Conservation (phyloP, 495 filamentous ascomycete genomes). For the Penicillium psychrofluorescens region DNA sequence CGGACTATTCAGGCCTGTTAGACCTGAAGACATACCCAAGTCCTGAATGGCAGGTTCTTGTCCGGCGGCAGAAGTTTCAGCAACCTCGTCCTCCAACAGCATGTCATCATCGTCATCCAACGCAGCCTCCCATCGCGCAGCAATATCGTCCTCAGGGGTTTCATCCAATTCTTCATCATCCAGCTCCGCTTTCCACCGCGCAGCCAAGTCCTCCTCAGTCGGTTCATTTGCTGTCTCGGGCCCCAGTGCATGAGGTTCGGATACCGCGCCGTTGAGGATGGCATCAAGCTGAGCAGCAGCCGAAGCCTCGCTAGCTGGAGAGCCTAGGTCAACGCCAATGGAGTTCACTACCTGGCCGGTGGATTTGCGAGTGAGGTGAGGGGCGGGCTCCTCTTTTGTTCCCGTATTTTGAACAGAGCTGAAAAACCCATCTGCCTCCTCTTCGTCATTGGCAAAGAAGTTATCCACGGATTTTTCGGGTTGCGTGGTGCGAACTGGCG, state of each 20-base stretch:
- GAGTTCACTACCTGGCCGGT: constrained; percentile 35
- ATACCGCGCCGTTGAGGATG: constrained; percentile 21
- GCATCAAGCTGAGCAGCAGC: constrained; percentile 26
- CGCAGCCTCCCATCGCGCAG: constrained; percentile 76
- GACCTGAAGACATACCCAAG: background rate
- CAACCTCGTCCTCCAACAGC: constrained; percentile 55
- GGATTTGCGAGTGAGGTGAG: constrained; percentile 35
- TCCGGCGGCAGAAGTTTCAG: constrained; percentile 20
- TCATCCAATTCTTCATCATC: constrained; percentile 61
- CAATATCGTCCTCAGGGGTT: constrained; percentile 52
- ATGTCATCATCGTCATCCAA: constrained; percentile 78
- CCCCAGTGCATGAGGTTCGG: constrained; percentile 3
- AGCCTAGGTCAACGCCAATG: constrained; percentile 18
- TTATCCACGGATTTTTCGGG: constrained; percentile 14
- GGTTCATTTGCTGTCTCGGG: constrained; percentile 15
- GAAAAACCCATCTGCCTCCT: constrained; percentile 35
- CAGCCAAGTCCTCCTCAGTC: constrained; percentile 58
- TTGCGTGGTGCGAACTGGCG: constrained; percentile 9
- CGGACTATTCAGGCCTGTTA: constrained; percentile 19
- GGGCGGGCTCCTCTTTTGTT: constrained; percentile 5
- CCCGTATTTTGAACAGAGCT: constrained; percentile 12
- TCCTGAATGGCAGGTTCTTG: no score
- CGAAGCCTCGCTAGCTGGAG: constrained; percentile 24
- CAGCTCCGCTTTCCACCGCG: constrained; percentile 77
- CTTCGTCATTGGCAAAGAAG: constrained; percentile 31